Conservation (phyloP, 75 land plant species). For the Larix kaempferi region DNA sequence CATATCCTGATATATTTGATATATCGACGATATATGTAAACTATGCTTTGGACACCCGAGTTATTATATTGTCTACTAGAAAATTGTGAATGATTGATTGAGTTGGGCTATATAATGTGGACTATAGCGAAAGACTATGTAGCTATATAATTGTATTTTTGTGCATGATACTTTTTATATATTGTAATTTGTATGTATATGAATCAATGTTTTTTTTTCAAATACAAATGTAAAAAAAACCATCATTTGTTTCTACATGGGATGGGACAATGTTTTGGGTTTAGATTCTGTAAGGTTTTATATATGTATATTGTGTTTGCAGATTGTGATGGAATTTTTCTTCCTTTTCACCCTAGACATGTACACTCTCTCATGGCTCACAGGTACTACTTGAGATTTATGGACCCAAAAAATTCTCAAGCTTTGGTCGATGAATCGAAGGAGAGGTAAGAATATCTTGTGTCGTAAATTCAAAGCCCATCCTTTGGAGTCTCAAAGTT, state of each 20-base stretch:
- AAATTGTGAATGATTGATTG: background rate
- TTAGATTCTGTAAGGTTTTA: no score
- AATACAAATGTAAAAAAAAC: background rate
- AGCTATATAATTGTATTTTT: background rate
- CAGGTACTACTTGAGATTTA: constrained; percentile 97
- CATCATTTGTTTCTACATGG: background rate
- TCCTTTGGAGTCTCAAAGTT: background rate
- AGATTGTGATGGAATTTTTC: background rate
- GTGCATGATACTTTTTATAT: background rate
- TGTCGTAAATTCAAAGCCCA: background rate
- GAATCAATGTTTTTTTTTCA: background rate
- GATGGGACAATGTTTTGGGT: background rate
- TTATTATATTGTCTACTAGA: background rate
- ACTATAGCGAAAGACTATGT: background rate
- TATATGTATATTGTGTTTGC: no score
- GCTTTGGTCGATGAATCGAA: constrained; percentile 69
- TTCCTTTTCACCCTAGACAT: background rate
- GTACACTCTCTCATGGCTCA: background rate
- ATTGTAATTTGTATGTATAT: background rate
- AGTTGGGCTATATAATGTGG: background rate
- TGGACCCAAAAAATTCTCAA: constrained; percentile 81
- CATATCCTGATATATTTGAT: no score
- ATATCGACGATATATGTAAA: no score
- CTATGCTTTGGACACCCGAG: no score
- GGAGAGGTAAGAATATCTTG: constrained; percentile 46